phyloP scores from a whole-genome alignment of 352 stramenopile genomes.

The Peronospora destructor region DNA sequence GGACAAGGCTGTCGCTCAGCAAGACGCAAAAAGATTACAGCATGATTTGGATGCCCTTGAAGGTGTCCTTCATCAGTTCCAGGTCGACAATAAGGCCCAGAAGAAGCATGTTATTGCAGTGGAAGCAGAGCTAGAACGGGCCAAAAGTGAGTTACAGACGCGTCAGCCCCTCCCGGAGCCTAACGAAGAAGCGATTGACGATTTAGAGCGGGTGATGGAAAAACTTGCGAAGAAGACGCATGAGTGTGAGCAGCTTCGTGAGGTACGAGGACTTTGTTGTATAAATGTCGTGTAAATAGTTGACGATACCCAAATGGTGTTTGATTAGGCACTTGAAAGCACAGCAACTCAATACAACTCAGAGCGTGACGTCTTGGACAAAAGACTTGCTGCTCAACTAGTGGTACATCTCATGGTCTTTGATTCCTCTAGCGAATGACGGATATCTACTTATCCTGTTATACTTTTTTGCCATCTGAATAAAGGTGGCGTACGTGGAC shows the following conservation, averaged over 20 bases:
- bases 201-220: constrained; percentile 48
- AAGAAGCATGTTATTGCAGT: constrained; percentile 41
- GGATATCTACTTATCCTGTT: neutral
- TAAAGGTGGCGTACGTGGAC: constrained; percentile 59
- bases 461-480: neutral
- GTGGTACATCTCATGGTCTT: constrained; percentile 26
- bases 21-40: constrained; percentile 53
- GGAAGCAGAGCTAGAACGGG: constrained; percentile 37
- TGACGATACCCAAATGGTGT: neutral
- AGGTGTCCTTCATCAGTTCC: constrained; percentile 58
- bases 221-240: constrained; percentile 51
- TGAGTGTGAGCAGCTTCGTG: constrained; percentile 64
- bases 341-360: constrained; percentile 46
- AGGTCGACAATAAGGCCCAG: constrained; percentile 46
- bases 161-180: constrained; percentile 6
- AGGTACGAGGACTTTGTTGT: constrained; percentile 26
- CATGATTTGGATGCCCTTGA: constrained; percentile 49
- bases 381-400: constrained; percentile 60
- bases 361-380: constrained; percentile 58
- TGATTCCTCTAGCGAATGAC: neutral
- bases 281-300: neutral
- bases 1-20: constrained; percentile 49
- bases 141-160: constrained; percentile 18
- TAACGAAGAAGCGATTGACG: constrained; percentile 21
- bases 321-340: constrained; percentile 47